Percentiles rank a stretch among this genome's conserved stretches.
Conservation (phyloP, 73 alveolate genomes). For the Halteria grandinella region DNA sequence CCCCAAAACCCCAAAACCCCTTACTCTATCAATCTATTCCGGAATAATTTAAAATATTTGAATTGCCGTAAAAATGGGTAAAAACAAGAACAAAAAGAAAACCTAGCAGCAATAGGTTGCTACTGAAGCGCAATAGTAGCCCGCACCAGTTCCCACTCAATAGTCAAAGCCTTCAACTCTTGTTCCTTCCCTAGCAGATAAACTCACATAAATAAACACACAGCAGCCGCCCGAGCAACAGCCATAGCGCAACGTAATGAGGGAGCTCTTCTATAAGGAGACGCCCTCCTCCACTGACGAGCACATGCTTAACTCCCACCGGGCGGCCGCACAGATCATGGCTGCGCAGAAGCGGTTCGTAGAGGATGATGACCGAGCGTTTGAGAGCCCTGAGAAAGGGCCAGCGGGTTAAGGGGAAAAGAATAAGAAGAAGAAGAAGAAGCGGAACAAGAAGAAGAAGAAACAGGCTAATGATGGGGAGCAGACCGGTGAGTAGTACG, state of each 20-base stretch:
- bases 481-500: not conserved
- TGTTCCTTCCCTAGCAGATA: not conserved
- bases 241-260: too few species aligned
- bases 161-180: not conserved
- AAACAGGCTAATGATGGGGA: slow-evolving; percentile 6
- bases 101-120: not conserved
- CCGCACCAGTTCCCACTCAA: too few species aligned
- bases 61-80: not conserved
- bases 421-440: slow-evolving; percentile 18
- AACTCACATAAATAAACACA: too few species aligned
- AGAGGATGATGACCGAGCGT: not conserved
- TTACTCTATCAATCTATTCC: not conserved
- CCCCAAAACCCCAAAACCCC: slow-evolving; percentile 48
- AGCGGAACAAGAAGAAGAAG: slow-evolving; percentile 47
- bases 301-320: not conserved
- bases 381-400: not conserved
- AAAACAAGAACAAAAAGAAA: not conserved
- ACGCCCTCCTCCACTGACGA: too few species aligned
- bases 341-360: not conserved
- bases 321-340: not conserved
- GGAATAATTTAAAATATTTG: not conserved
- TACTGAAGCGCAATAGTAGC: too few species aligned
- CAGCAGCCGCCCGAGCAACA: not conserved
- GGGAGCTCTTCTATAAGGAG: too few species aligned
- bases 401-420: not conserved